These are phyloP conservation scores for Neoascochyta sp. DNA, from an alignment of 2,329 filamentous ascomycete genomes.

Conservation along the genomic window DNA sequence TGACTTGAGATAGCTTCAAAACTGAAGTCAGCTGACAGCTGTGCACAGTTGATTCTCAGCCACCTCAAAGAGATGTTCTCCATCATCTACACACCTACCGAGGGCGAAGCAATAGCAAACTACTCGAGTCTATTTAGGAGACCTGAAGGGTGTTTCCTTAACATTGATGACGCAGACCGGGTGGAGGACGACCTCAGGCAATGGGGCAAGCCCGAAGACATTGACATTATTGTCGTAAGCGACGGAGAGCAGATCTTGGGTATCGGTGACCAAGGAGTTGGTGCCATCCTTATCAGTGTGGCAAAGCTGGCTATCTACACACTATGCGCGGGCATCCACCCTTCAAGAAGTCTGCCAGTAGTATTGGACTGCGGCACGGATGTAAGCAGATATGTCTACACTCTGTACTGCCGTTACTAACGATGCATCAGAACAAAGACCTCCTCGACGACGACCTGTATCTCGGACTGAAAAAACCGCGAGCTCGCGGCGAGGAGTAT, in stretches of 20 bases:
- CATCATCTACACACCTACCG: slow-evolving; percentile 87
- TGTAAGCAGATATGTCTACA: slow-evolving; percentile 30
- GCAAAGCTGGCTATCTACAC: slow-evolving; percentile 82
- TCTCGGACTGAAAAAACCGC: slow-evolving; percentile 65
- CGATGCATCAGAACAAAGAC: slow-evolving; percentile 55
- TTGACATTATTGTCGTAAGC: slow-evolving; percentile 85
- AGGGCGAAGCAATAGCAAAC: slow-evolving; percentile 82
- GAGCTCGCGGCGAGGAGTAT: slow-evolving; percentile 68
- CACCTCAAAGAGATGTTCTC: slow-evolving; percentile 85
- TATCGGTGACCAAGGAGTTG: slow-evolving; percentile 84
- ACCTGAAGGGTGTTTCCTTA: slow-evolving; percentile 78
- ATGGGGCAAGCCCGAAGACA: slow-evolving; percentile 67
- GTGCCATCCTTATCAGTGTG: slow-evolving; percentile 77
- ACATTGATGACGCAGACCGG: slow-evolving; percentile 64
- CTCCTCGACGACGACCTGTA: slow-evolving; percentile 75
- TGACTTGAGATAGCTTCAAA: neutral
- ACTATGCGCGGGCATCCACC: slow-evolving; percentile 81
- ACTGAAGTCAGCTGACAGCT: slow-evolving; percentile 4
- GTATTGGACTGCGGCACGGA: slow-evolving; percentile 84
- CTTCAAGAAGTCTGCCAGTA: slow-evolving; percentile 71
- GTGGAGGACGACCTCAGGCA: slow-evolving; percentile 64
- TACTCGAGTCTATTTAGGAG: slow-evolving; percentile 74
- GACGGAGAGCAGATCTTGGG: slow-evolving; percentile 74
- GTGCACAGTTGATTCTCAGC: slow-evolving; percentile 62
- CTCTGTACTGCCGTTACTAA: slow-evolving; percentile 4